These are phyloP conservation scores for Fomitopsis pinicola DNA, from an alignment of 1,284 basidiomycete species.

Conservation along the genomic window DNA sequence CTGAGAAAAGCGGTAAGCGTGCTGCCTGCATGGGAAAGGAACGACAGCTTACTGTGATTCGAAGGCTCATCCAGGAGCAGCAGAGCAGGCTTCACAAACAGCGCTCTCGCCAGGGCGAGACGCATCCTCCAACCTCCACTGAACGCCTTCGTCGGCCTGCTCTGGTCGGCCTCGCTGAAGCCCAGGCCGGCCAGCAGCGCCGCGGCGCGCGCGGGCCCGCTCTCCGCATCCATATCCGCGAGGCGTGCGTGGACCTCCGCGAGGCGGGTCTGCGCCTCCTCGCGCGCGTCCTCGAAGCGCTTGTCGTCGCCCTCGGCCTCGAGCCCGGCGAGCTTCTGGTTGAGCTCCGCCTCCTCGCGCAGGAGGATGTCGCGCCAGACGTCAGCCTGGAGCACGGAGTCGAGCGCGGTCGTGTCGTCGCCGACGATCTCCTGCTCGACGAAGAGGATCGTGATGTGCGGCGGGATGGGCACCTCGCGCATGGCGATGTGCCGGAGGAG, in stretches of 20 bases:
- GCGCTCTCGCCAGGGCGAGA: slow-evolving; percentile 77
- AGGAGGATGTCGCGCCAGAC: slow-evolving; percentile 92
- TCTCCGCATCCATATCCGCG: slow-evolving; percentile 97
- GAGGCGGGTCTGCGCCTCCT: slow-evolving; percentile 83
- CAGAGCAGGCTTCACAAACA: slow-evolving; percentile 92
- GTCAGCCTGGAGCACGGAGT: slow-evolving; percentile 94
- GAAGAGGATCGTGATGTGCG: slow-evolving; percentile 95
- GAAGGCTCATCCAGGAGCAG: slow-evolving; percentile 94
- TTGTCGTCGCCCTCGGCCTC: slow-evolving; percentile 74
- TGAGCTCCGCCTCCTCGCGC: slow-evolving; percentile 75
- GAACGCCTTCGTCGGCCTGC: slow-evolving; percentile 80
- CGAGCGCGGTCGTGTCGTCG: slow-evolving; percentile 89
- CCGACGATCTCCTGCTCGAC: slow-evolving; percentile 98
- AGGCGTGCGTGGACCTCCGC: slow-evolving; percentile 90
- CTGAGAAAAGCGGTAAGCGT: slow-evolving; percentile 25
- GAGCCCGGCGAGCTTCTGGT: slow-evolving; percentile 68
- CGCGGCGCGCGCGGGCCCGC: slow-evolving; percentile 91
- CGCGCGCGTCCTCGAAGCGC: slow-evolving; percentile 75
- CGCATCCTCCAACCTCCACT: slow-evolving; percentile 98
- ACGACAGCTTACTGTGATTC: slow-evolving; percentile 75
- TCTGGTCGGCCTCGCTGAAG: slow-evolving; percentile 87
- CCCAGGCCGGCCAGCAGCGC: slow-evolving; percentile 88
- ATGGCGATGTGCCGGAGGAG: slow-evolving; percentile 94
- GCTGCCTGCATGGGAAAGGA: not conserved
- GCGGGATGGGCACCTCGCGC: slow-evolving; percentile 90